Conservation (phyloP, 371 early-diverging fungal species). For the Rhizopus delemar region DNA sequence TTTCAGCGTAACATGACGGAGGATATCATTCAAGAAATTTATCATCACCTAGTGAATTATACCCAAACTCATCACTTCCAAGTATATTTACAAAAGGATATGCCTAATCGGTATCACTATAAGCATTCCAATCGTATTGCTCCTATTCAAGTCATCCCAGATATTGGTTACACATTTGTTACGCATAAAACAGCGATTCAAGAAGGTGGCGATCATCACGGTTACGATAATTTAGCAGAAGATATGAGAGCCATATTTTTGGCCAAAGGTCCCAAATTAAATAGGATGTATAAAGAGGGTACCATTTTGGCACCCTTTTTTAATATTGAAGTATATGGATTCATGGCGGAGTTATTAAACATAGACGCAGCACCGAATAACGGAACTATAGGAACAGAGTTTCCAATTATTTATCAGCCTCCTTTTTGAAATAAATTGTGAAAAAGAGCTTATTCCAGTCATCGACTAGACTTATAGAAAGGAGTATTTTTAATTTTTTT, state of each 20-base stretch:
- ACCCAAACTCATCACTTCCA: slow-evolving; percentile 54
- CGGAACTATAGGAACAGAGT: slow-evolving; percentile 51
- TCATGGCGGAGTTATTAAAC: slow-evolving; percentile 66
- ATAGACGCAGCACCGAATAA: slow-evolving; percentile 71
- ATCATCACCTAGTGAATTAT: slow-evolving; percentile 32
- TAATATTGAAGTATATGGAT: slow-evolving; percentile 76
- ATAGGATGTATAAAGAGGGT: slow-evolving; percentile 21
- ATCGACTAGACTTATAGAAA: no score
- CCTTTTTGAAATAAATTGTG: slow-evolving; percentile 18
- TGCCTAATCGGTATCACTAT: slow-evolving; percentile 71
- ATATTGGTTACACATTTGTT: slow-evolving; percentile 61
- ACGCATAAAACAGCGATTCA: slow-evolving; percentile 29
- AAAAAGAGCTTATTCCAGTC: background rate
- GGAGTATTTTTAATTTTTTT: background rate
- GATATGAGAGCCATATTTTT: slow-evolving; percentile 91
- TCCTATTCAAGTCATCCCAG: slow-evolving; percentile 75
- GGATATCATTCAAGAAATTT: slow-evolving; percentile 30
- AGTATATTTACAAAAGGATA: slow-evolving; percentile 65
- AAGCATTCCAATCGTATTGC: slow-evolving; percentile 63
- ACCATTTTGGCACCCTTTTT: slow-evolving; percentile 58
- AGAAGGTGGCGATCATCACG: slow-evolving; percentile 74
- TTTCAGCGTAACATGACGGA: slow-evolving; percentile 49
- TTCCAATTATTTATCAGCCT: slow-evolving; percentile 22
- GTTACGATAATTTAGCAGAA: slow-evolving; percentile 76
- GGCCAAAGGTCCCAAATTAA: slow-evolving; percentile 78